phyloP scores from a whole-genome alignment of 2,329 filamentous ascomycete species.

The Pseudogymnoascus sp. region DNA sequence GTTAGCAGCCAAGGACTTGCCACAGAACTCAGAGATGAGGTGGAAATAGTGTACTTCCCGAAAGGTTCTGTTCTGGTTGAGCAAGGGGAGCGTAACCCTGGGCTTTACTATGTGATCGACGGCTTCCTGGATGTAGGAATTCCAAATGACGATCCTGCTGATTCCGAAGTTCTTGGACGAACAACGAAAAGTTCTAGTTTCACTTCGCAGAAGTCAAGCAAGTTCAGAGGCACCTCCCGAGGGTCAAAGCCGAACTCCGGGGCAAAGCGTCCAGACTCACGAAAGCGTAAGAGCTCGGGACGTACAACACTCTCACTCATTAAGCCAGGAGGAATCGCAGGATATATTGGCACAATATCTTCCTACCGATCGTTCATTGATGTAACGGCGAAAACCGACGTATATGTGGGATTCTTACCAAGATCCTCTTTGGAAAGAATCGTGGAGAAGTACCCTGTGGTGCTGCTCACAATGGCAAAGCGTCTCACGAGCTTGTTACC shows the following conservation, averaged over 20 bases:
- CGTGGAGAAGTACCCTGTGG: constrained; percentile 84
- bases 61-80: constrained; percentile 92
- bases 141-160: constrained; percentile 45
- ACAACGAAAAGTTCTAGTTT: constrained; percentile 12
- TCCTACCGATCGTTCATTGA: constrained; percentile 95
- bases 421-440: constrained; percentile 80
- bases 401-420: constrained; percentile 93
- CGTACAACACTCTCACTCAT: constrained; percentile 78
- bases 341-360: constrained; percentile 89
- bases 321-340: constrained; percentile 88
- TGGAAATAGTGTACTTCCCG: constrained; percentile 96
- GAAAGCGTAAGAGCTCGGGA: constrained; percentile 40
- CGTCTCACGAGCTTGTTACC: constrained; percentile 83
- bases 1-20: constrained; percentile 58
- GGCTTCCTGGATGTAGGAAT: constrained; percentile 92
- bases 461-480: constrained; percentile 93
- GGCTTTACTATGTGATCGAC: constrained; percentile 94
- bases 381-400: constrained; percentile 94
- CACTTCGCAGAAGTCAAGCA: constrained; percentile 29
- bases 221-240: constrained; percentile 35
- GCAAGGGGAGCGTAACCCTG: constrained; percentile 93
- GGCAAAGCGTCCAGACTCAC: constrained; percentile 33
- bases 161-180: constrained; percentile 25
- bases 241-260: constrained; percentile 19
- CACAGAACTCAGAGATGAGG: constrained; percentile 79